Evolutionary conservation across 495 filamentous ascomycete genomes (phyloP).

Genomic region (Penicillium steckii): DNA sequence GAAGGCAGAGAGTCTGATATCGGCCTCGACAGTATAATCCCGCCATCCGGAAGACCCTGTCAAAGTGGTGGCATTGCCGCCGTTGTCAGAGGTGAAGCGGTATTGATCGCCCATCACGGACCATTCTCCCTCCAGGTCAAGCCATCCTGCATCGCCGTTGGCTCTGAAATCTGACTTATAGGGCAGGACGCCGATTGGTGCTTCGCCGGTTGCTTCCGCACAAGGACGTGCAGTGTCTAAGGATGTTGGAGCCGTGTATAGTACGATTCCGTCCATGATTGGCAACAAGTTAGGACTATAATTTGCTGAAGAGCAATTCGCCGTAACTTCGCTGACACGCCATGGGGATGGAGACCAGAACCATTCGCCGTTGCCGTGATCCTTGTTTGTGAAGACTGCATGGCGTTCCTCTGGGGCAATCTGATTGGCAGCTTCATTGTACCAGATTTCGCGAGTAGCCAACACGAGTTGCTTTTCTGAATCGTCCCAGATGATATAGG

Average conservation of each 20-base stretch:
- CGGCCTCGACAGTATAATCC: background rate
- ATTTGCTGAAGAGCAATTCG: background rate
- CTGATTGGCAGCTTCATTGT: background rate
- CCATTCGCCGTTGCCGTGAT: background rate
- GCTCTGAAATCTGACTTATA: background rate
- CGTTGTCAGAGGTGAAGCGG: background rate
- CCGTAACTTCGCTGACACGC: background rate
- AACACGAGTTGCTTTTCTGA: background rate
- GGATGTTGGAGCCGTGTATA: background rate
- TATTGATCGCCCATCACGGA: background rate
- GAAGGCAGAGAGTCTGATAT: background rate
- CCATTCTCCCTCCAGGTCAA: slow-evolving; percentile 1
- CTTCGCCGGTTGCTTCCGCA: background rate
- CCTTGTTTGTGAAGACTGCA: background rate
- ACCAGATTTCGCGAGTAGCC: background rate
- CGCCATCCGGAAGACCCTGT: slow-evolving; percentile 1
- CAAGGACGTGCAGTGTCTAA: background rate
- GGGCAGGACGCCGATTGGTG: background rate
- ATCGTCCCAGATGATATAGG: background rate
- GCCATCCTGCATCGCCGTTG: background rate
- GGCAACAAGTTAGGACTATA: slow-evolving; percentile 1
- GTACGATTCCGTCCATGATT: background rate
- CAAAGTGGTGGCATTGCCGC: background rate
- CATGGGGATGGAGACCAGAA: slow-evolving; percentile 1
- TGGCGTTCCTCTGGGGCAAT: background rate